phyloP scores from a whole-genome alignment of 768 basidiomycete species.

The Russula olivacea region DNA sequence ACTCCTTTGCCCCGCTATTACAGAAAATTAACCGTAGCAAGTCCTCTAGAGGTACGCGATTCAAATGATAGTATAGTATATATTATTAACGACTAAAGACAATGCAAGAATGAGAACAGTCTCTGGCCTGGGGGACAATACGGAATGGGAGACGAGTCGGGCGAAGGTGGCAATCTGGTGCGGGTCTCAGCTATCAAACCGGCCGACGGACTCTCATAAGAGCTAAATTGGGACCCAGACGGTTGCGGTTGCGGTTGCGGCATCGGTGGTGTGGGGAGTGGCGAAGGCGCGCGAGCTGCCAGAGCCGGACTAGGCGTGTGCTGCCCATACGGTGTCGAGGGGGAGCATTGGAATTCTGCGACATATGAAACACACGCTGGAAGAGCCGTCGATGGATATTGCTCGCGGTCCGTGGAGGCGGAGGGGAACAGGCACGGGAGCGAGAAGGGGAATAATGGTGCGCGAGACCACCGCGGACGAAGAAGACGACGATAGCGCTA shows the following conservation, averaged over 20 bases:
- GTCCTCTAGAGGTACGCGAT: too few species aligned
- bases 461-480: background rate
- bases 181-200: conserved; percentile 14
- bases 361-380: background rate
- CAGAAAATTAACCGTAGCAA: too few species aligned
- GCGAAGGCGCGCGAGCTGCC: background rate
- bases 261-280: background rate
- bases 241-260: background rate
- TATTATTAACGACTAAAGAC: background rate
- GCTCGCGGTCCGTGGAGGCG: conserved; percentile 1
- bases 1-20: too few species aligned
- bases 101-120: background rate
- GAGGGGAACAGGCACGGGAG: background rate
- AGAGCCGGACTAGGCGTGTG: too few species aligned
- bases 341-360: background rate
- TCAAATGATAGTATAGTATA: too few species aligned
- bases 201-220: background rate
- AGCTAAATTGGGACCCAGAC: background rate
- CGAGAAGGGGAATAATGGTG: background rate
- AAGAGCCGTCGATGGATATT: background rate
- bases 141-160: background rate
- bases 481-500: too few species aligned
- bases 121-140: conserved; percentile 15
- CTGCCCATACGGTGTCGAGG: background rate
- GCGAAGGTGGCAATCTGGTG: conserved; percentile 14